Conservation (phyloP, 2,329 filamentous ascomycete genomes). For the Colletotrichum sp. region DNA sequence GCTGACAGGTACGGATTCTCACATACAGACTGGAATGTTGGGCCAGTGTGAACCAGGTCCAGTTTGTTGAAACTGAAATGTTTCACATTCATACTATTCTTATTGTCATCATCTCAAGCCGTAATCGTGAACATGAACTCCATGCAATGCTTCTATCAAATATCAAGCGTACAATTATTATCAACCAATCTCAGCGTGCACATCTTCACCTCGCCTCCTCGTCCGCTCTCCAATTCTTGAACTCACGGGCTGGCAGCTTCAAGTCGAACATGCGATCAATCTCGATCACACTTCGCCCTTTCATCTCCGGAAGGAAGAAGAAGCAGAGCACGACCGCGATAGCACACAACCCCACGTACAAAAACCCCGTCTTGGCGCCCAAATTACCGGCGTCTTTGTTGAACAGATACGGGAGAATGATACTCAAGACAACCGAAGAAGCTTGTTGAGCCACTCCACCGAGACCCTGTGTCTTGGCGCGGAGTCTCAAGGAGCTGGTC, state of each 20-base stretch:
- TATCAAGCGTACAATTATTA: background rate
- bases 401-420: slow-evolving; percentile 56
- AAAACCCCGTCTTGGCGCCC: slow-evolving; percentile 43
- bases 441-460: slow-evolving; percentile 45
- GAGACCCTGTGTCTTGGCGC: slow-evolving; percentile 48
- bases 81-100: background rate
- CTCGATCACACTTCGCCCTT: slow-evolving; percentile 42
- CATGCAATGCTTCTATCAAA: background rate
- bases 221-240: slow-evolving; percentile 41
- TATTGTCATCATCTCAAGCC: background rate
- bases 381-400: slow-evolving; percentile 41
- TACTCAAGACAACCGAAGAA: slow-evolving; percentile 39
- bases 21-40: background rate
- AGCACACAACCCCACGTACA: slow-evolving; percentile 39
- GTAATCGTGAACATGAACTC: background rate
- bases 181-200: too few species aligned
- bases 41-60: background rate
- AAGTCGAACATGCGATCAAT: slow-evolving; percentile 65
- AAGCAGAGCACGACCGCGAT: slow-evolving; percentile 42
- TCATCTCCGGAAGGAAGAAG: slow-evolving; percentile 57
- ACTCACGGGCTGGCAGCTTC: slow-evolving; percentile 56
- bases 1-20: background rate
- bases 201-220: background rate
- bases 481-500: slow-evolving; percentile 44
- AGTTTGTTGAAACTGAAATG: background rate